These are phyloP conservation scores for Amauroascus verrucosus DNA, from an alignment of 2,329 filamentous ascomycete genomes.

Conservation along the genomic window DNA sequence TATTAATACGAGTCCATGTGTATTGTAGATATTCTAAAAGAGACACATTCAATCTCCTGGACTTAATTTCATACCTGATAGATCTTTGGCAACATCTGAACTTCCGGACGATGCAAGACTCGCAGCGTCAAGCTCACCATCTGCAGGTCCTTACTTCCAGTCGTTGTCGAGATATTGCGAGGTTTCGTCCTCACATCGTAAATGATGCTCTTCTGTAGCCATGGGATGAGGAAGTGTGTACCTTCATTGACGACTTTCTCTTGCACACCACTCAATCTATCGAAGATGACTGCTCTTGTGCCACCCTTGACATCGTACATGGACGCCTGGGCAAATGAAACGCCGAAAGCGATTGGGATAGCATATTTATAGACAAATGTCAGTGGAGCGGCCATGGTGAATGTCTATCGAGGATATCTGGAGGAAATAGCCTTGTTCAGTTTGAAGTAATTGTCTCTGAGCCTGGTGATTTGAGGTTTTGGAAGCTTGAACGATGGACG, in stretches of 20 bases:
- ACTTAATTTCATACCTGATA: constrained; percentile 64
- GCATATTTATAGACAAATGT: constrained; percentile 40
- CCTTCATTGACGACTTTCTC: constrained; percentile 89
- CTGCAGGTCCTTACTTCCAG: constrained; percentile 96
- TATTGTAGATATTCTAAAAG: neutral
- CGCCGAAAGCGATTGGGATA: constrained; percentile 60
- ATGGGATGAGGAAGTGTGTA: constrained; percentile 91
- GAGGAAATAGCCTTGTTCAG: neutral
- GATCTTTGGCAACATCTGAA: constrained; percentile 87
- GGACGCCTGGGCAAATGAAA: constrained; percentile 61
- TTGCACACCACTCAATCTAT: constrained; percentile 83
- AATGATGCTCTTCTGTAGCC: constrained; percentile 87
- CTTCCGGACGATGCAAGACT: constrained; percentile 88
- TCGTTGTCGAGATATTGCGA: constrained; percentile 93
- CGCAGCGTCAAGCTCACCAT: constrained; percentile 98
- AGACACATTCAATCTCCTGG: neutral
- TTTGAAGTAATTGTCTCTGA: constrained; percentile 11
- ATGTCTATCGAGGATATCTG: constrained; percentile 11
- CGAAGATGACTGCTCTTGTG: constrained; percentile 93
- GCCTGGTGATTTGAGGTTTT: constrained; percentile 21
- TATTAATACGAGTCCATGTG: neutral
- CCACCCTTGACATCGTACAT: constrained; percentile 97
- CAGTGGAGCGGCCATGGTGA: constrained; percentile 40
- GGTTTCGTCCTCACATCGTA: constrained; percentile 98
- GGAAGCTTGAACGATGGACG: constrained; percentile 12